Conservation (phyloP, 176 grass and related monocot genomes). For the Elaeis guineensis region DNA sequence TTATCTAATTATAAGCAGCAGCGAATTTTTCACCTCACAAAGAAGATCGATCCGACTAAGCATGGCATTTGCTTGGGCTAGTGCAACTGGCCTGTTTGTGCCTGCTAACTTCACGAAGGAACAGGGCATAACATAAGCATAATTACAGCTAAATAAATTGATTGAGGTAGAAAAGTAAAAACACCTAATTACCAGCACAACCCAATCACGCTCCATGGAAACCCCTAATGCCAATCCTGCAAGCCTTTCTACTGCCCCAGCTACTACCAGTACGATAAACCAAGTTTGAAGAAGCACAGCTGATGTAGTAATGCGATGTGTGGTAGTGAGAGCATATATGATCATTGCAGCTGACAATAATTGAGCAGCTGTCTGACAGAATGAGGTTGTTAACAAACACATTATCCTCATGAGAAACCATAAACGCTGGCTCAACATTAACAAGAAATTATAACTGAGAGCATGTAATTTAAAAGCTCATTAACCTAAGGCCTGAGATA, state of each 20-base stretch:
- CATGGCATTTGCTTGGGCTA: constrained; percentile 89
- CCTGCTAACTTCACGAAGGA: constrained; percentile 79
- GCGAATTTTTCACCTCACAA: constrained; percentile 42
- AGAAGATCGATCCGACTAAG: constrained; percentile 90
- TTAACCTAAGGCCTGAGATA: background rate
- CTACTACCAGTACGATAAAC: constrained; percentile 68
- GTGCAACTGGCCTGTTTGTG: constrained; percentile 74
- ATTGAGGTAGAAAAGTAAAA: background rate
- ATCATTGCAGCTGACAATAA: constrained; percentile 81
- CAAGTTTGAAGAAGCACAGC: constrained; percentile 75
- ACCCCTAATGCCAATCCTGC: constrained; percentile 82
- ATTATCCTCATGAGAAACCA: no score
- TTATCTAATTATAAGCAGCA: no score
- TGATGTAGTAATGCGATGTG: constrained; percentile 39
- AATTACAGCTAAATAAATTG: no score
- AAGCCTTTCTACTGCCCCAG: constrained; percentile 77
- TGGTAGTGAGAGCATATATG: constrained; percentile 62
- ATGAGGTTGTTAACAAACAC: constrained; percentile 15
- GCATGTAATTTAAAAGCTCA: no score
- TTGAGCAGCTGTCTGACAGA: constrained; percentile 73
- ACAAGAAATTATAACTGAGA: no score
- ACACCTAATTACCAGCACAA: constrained; percentile 62
- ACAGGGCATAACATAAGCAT: constrained; percentile 11
- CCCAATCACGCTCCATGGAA: constrained; percentile 90
- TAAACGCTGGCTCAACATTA: no score